phyloP scores from a whole-genome alignment of 495 filamentous ascomycete genomes.

The Bacidia rubella region DNA sequence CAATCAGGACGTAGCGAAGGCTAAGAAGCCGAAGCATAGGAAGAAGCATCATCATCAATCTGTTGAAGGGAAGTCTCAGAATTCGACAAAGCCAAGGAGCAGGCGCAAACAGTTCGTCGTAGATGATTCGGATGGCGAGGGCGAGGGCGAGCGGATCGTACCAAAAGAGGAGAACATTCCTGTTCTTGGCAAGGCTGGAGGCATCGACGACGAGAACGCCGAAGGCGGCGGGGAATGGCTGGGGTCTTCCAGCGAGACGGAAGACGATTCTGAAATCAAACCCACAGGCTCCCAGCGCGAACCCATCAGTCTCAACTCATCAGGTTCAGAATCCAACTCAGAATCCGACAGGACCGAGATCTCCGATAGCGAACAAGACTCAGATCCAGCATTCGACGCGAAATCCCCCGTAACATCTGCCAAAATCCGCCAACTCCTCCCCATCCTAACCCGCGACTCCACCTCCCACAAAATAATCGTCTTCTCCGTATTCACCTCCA shows the following conservation, averaged over 20 bases:
- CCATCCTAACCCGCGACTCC: constrained; percentile 67
- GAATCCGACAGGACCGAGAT: constrained; percentile 16
- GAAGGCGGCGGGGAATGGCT: constrained; percentile 76
- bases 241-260: constrained; percentile 46
- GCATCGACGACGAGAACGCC: constrained; percentile 68
- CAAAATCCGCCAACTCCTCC: constrained; percentile 76
- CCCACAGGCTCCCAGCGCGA: constrained; percentile 9
- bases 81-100: constrained; percentile 25
- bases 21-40: constrained; percentile 36
- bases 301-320: constrained; percentile 15
- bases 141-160: constrained; percentile 64
- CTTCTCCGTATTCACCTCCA: constrained; percentile 93
- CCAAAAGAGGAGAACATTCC: constrained; percentile 39
- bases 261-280: constrained; percentile 25
- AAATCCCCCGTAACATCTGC: constrained; percentile 53
- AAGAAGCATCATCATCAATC: constrained; percentile 28
- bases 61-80: constrained; percentile 14
- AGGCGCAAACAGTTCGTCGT: constrained; percentile 41
- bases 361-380: constrained; percentile 26
- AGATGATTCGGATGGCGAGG: constrained; percentile 57
- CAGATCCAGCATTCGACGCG: constrained; percentile 36
- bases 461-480: constrained; percentile 85
- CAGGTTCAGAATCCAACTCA: constrained; percentile 22
- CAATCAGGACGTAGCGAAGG: constrained; percentile 21
- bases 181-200: constrained; percentile 63